Evolutionary conservation across 2,329 filamentous ascomycete genomes (phyloP), one percentile per base, ranked within the genome.

Genomic region (Botrytis porri): DNA sequence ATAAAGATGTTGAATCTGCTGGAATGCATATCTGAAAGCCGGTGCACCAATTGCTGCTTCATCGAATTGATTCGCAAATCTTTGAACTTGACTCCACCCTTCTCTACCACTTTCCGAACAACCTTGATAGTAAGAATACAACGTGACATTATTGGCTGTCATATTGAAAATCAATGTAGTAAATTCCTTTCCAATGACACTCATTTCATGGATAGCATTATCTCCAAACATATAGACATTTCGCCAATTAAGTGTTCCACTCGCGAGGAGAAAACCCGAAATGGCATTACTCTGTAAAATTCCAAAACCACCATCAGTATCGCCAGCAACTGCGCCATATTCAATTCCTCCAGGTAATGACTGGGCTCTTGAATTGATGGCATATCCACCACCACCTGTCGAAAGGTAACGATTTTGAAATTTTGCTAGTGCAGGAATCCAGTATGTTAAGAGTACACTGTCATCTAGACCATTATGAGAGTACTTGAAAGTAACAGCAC

Each of bases 301-400:
- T 41, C 85, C 85, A 75, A 86, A 87, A 2, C 86, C 86, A 22
- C 84, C 86, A 73, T 86, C 84, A 0, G 86, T 87, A 39, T 82
- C 78, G 39, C 85, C 85, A 10, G 83, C 81, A 3, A 83, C 85
- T 59, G 84, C 85, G n/a, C 85, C 85, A 66, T 85, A 84, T 9
- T 80, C 77, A 59, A 86, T 79, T 54, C 84, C 85, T 1, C 80
- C 82, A 20, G 83, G 81, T 1, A 84, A 79, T 37, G 78, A 75
- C 2, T 45, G 35, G 0, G 57, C 73, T 57, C 77, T 76, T 66
- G 82, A 83, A 74, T 84, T 84, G 78, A 85, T 85, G 59, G 83
- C 82, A 59, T 81, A 83, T 6, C 84, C 85, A 64, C 84, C 85
- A 14, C 85, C 85, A 61, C 85, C 85, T 3, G 82, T 83, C 0